Evolutionary conservation across 2,329 filamentous ascomycete genomes (phyloP).

Genomic region (Hysterium pulicare): DNA sequence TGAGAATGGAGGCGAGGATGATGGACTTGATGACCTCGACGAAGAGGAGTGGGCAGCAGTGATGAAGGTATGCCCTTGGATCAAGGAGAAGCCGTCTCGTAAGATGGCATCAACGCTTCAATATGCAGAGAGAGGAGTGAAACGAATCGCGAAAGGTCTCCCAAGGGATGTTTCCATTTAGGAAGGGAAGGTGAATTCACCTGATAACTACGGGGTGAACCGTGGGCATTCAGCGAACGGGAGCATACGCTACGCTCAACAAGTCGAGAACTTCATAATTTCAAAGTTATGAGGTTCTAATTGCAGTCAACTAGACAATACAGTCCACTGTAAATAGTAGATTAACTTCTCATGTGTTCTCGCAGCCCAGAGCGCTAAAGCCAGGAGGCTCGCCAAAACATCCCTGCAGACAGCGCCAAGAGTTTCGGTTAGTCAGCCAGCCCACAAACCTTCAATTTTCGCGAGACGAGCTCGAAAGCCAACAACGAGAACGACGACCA

Average conservation of each 20-base stretch:
- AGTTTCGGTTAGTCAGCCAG: constrained; percentile 19
- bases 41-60: constrained; percentile 8
- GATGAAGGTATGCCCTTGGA: neutral
- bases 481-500: constrained; percentile 27
- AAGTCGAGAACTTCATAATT: too few species aligned
- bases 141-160: constrained; percentile 30
- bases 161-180: constrained; percentile 10
- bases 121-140: constrained; percentile 31
- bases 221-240: neutral
- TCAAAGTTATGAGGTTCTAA: too few species aligned
- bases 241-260: too few species aligned
- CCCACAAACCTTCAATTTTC: constrained; percentile 27
- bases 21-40: constrained; percentile 4
- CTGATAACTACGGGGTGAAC: neutral
- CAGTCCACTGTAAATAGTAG: too few species aligned
- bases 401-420: constrained; percentile 4
- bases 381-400: constrained; percentile 1
- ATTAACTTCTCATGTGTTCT: too few species aligned
- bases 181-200: constrained; percentile 1
- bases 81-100: neutral
- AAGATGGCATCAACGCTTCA: constrained; percentile 20
- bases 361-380: too few species aligned
- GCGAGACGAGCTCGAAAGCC: constrained; percentile 11
- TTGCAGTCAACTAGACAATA: too few species aligned
- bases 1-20: too few species aligned